phyloP scores from a whole-genome alignment of 2,329 filamentous ascomycete species.

The Penicillium rolfsii region DNA sequence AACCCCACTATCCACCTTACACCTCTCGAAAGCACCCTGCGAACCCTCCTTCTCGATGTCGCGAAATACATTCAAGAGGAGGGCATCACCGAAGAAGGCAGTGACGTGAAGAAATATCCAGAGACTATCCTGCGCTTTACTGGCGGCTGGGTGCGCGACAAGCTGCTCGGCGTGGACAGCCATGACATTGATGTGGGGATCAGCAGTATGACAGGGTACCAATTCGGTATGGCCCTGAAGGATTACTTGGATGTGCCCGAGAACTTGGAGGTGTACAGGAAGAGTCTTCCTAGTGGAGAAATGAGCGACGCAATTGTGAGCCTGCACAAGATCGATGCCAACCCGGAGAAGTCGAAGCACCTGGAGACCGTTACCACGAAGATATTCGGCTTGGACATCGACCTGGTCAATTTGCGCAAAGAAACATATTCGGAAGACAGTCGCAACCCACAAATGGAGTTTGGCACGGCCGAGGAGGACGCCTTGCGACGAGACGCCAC shows the following conservation, averaged over 20 bases:
- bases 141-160: constrained; percentile 56
- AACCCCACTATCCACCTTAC: constrained; percentile 62
- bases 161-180: constrained; percentile 51
- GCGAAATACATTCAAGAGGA: constrained; percentile 63
- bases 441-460: constrained; percentile 88
- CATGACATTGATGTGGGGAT: constrained; percentile 56
- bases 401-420: constrained; percentile 91
- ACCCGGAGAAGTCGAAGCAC: constrained; percentile 96
- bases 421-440: constrained; percentile 90
- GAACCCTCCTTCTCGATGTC: constrained; percentile 79
- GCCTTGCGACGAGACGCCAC: constrained; percentile 88
- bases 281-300: constrained; percentile 50
- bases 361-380: constrained; percentile 87
- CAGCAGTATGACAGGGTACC: constrained; percentile 54
- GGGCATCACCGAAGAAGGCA: constrained; percentile 46
- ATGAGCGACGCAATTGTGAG: constrained; percentile 69
- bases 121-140: constrained; percentile 51
- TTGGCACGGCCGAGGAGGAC: constrained; percentile 89
- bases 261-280: constrained; percentile 49
- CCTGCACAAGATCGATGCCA: constrained; percentile 85
- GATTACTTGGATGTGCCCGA: constrained; percentile 46
- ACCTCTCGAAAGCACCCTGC: constrained; percentile 70
- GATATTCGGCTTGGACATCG: constrained; percentile 84
- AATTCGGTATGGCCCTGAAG: constrained; percentile 51
- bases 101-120: constrained; percentile 18